These are phyloP conservation scores for Phylloporus sp. DNA, from an alignment of 768 basidiomycete species.

Conservation along the genomic window DNA sequence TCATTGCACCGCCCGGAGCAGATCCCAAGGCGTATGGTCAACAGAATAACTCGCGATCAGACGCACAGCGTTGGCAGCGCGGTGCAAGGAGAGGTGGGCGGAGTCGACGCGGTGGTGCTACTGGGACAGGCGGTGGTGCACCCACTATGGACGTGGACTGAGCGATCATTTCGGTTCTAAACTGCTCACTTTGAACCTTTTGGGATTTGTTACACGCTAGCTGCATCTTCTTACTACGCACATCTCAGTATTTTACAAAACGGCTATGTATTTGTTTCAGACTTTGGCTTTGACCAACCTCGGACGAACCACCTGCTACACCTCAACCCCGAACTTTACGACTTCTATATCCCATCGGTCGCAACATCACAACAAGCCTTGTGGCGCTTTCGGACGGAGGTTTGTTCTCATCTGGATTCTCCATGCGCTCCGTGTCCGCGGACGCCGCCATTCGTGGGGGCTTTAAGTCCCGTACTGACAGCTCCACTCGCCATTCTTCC, in stretches of 20 bases:
- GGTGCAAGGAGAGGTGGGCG: conserved; percentile 23
- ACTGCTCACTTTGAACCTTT: conserved; percentile 6
- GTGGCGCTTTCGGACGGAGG: neutral
- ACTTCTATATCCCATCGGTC: neutral
- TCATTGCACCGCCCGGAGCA: conserved; percentile 64
- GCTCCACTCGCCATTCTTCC: neutral
- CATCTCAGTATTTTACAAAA: conserved; percentile 27
- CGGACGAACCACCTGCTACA: too few species aligned
- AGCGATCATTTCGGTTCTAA: conserved; percentile 6
- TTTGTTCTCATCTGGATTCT: conserved; percentile 5
- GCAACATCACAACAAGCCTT: neutral
- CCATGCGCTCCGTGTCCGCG: neutral
- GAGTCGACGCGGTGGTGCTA: conserved; percentile 21
- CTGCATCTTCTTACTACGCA: conserved; percentile 15
- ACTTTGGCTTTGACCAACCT: too few species aligned
- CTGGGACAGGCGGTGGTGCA: conserved; percentile 12
- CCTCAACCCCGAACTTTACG: too few species aligned
- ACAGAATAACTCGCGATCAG: conserved; percentile 19
- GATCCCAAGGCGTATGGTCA: conserved; percentile 50
- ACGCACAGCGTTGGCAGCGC: conserved; percentile 26
- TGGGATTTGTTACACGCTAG: conserved; percentile 11
- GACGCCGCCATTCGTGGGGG: too few species aligned
- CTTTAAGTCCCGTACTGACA: too few species aligned
- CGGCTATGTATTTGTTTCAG: conserved; percentile 20
- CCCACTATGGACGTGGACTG: conserved; percentile 29